Evolutionary conservation across 805 yeast genomes (phyloP).

Genomic region (Saturnispora quitensis): DNA sequence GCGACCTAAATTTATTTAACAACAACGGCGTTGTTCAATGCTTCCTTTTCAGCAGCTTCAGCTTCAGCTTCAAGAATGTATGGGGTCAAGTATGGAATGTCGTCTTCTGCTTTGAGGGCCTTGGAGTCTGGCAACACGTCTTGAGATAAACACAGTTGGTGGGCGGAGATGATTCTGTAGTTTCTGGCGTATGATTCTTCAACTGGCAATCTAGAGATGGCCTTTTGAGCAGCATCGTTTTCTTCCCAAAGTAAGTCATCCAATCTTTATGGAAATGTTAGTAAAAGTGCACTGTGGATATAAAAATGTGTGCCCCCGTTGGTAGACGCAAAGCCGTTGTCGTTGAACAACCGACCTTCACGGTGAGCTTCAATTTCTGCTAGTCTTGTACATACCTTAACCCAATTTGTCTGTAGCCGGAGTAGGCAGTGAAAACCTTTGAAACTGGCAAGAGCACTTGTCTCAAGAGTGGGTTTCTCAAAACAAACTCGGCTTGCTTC

Average conservation of each 20-base stretch:
- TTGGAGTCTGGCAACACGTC: conserved; percentile 76
- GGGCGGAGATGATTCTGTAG: conserved; percentile 87
- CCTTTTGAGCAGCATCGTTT: conserved; percentile 76
- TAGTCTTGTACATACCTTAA: conserved; percentile 37
- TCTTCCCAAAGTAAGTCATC: conserved; percentile 88
- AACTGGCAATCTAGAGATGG: conserved; percentile 77
- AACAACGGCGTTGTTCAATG: conserved; percentile 66
- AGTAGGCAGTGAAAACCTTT: conserved; percentile 54
- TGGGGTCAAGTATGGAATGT: conserved; percentile 74
- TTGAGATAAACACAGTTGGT: conserved; percentile 77
- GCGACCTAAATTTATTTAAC: conserved; percentile 14
- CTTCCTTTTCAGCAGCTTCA: conserved; percentile 79
- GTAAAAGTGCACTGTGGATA: not conserved
- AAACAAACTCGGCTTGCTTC: conserved; percentile 68
- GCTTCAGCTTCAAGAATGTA: conserved; percentile 91
- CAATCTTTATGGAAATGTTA: conserved; percentile 33
- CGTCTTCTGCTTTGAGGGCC: conserved; percentile 72
- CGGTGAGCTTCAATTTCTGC: not conserved
- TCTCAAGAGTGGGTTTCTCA: conserved; percentile 70
- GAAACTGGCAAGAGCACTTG: conserved; percentile 75
- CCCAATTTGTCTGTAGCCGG: conserved; percentile 95
- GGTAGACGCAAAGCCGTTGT: not conserved
- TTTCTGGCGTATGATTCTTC: conserved; percentile 83
- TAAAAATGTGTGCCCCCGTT: not conserved
- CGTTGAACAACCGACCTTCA: not conserved